Percentiles rank a stretch among this genome's conserved stretches.
Evolutionary conservation across 495 filamentous ascomycete genomes (phyloP).

Genomic region (Amniculicola lignicola): DNA sequence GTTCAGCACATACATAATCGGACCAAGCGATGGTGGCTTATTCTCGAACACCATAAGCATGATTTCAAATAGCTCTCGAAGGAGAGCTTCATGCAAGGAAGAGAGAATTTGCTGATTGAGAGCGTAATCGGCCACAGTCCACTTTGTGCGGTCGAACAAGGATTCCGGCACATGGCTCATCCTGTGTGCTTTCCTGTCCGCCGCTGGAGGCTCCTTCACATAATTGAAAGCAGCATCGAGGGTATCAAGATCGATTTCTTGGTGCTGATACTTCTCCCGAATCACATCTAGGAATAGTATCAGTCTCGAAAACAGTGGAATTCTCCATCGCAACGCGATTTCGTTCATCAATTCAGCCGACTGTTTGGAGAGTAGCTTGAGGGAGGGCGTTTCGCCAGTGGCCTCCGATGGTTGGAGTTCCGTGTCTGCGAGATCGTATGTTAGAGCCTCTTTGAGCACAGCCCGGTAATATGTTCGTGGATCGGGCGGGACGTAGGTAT

Average conservation of each 20-base stretch:
- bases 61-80: conserved; percentile 82
- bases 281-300: conserved; percentile 83
- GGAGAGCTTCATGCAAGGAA: conserved; percentile 73
- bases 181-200: conserved; percentile 55
- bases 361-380: conserved; percentile 72
- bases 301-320: conserved; percentile 77
- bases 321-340: conserved; percentile 81
- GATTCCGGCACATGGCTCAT: conserved; percentile 49
- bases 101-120: conserved; percentile 71
- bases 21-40: conserved; percentile 76
- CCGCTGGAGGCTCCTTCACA: conserved; percentile 65
- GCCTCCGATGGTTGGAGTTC: conserved; percentile 53
- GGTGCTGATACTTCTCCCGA: conserved; percentile 77
- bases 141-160: conserved; percentile 59
- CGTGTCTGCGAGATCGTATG: conserved; percentile 61
- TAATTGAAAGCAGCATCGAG: conserved; percentile 79
- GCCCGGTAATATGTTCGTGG: conserved; percentile 75
- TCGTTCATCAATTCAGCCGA: conserved; percentile 82
- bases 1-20: conserved; percentile 77
- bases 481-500: conserved; percentile 86
- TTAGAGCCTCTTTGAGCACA: conserved; percentile 71
- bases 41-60: conserved; percentile 83
- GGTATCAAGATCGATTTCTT: conserved; percentile 74
- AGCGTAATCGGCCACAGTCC: conserved; percentile 77
- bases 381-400: conserved; percentile 52